Conservation (phyloP, 1,284 basidiomycete species). For the Crucibulum parvulum region DNA sequence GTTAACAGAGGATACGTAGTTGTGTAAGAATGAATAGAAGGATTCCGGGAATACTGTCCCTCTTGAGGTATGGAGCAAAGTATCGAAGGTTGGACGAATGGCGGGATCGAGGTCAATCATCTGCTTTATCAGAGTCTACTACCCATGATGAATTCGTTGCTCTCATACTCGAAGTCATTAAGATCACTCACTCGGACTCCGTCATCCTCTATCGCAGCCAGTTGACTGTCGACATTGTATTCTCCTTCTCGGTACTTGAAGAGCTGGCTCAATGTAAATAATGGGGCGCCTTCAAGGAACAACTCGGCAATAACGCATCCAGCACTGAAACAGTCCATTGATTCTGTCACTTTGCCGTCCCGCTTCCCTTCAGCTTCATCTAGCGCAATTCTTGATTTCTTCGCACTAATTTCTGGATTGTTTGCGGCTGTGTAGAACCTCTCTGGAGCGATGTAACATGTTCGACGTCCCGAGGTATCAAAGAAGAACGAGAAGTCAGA, state of each 20-base stretch:
- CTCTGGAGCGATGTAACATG: constrained; percentile 97
- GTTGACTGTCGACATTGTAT: constrained; percentile 76
- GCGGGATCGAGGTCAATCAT: constrained; percentile 90
- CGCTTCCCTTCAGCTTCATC: constrained; percentile 55
- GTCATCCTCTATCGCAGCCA: constrained; percentile 83
- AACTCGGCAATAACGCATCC: constrained; percentile 98
- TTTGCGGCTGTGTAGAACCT: constrained; percentile 86
- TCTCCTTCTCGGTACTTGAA: constrained; percentile 95
- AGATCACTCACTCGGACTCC: constrained; percentile 73
- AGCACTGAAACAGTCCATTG: constrained; percentile 97
- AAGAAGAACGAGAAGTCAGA: constrained; percentile 99
- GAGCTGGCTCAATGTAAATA: constrained; percentile 95
- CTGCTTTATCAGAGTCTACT: constrained; percentile 82
- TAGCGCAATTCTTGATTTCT: constrained; percentile 56
- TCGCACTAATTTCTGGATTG: constrained; percentile 74
- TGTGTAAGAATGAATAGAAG: constrained; percentile 94
- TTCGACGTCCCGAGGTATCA: constrained; percentile 92
- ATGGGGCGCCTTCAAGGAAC: constrained; percentile 92
- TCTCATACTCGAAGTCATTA: background rate
- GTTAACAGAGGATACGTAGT: constrained; percentile 85
- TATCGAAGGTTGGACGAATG: constrained; percentile 84
- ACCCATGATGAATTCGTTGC: constrained; percentile 25
- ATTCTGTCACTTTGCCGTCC: constrained; percentile 88
- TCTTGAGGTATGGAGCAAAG: constrained; percentile 80
- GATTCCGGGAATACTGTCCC: constrained; percentile 88